Conservation (phyloP, 2,329 filamentous ascomycete species). For the Apiospora phragmitis region DNA sequence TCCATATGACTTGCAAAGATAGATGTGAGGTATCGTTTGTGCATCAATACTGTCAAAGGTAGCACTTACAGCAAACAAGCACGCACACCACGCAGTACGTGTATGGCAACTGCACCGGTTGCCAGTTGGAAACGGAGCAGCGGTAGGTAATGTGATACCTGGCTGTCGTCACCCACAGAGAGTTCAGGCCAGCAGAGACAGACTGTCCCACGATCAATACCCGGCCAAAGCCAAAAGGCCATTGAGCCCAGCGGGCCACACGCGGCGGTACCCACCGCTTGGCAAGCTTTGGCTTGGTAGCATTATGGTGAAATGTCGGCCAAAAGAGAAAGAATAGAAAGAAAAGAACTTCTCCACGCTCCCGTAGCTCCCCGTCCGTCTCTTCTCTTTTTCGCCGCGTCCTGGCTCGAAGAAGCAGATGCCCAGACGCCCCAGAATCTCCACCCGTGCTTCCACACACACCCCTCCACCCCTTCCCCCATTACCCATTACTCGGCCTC, state of each 20-base stretch:
- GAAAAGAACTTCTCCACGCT: slow-evolving; percentile 7
- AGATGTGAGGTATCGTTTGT: not conserved
- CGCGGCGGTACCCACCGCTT: slow-evolving; percentile 1
- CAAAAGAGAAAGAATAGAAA: slow-evolving; percentile 9
- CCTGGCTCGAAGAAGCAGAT: not conserved
- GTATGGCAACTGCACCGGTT: not conserved
- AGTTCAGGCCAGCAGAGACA: not conserved
- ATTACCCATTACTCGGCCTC: slow-evolving; percentile 15
- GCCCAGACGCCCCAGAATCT: slow-evolving; percentile 7
- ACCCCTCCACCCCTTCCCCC: slow-evolving; percentile 20
- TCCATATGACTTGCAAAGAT: not conserved
- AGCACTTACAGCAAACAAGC: not conserved
- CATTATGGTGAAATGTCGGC: slow-evolving; percentile 6
- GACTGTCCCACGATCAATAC: not conserved
- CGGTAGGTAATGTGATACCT: not conserved
- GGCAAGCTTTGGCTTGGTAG: slow-evolving; percentile 6
- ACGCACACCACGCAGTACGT: not conserved
- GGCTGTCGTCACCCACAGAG: not conserved
- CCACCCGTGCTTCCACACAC: slow-evolving; percentile 2
- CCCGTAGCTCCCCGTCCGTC: slow-evolving; percentile 6
- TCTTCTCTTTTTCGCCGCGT: not conserved
- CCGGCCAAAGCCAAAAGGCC: not conserved
- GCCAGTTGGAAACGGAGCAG: not conserved
- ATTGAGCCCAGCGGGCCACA: not conserved
- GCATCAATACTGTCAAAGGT: not conserved